Percentiles rank a stretch among this genome's conserved stretches.
These are phyloP conservation scores for Metschnikowia similis DNA, from an alignment of 805 yeast genomes.

Conservation along the genomic window DNA sequence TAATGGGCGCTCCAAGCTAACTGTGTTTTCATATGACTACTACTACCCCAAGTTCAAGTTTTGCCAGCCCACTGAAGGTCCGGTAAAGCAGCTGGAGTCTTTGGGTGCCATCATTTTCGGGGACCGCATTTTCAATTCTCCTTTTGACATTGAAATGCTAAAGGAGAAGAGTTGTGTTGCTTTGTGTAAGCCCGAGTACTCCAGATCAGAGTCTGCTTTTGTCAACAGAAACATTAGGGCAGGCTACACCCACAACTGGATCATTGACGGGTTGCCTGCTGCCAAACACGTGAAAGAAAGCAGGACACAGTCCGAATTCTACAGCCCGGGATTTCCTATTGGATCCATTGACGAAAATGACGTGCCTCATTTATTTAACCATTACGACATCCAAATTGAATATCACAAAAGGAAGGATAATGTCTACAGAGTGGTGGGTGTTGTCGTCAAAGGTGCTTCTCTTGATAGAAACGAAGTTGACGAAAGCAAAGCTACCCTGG, in stretches of 20 bases:
- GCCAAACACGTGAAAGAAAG: conserved; percentile 59
- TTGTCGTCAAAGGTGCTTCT: conserved; percentile 69
- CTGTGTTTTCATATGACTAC: conserved; percentile 72
- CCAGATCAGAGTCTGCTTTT: conserved; percentile 65
- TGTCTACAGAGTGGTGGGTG: conserved; percentile 86
- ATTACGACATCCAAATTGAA: conserved; percentile 72
- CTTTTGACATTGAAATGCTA: conserved; percentile 76
- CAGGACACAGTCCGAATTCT: conserved; percentile 58
- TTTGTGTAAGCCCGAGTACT: conserved; percentile 62
- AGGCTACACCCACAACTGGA: conserved; percentile 87
- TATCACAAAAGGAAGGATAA: conserved; percentile 72
- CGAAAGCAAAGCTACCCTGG: conserved; percentile 18
- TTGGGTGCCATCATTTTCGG: conserved; percentile 93
- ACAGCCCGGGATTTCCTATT: conserved; percentile 76
- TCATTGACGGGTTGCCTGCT: conserved; percentile 91
- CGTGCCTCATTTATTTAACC: conserved; percentile 68
- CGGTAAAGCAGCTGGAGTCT: conserved; percentile 75
- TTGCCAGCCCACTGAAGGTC: conserved; percentile 69
- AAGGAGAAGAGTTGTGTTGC: conserved; percentile 61
- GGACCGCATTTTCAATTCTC: conserved; percentile 91
- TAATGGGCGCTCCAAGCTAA: conserved; percentile 45
- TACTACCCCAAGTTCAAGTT: conserved; percentile 81
- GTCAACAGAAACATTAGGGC: conserved; percentile 76
- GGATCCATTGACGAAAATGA: conserved; percentile 62
- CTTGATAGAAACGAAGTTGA: conserved; percentile 29